These are phyloP conservation scores for Solanum tarijense DNA, from an alignment of 257 asterid genomes.

Conservation along the genomic window DNA sequence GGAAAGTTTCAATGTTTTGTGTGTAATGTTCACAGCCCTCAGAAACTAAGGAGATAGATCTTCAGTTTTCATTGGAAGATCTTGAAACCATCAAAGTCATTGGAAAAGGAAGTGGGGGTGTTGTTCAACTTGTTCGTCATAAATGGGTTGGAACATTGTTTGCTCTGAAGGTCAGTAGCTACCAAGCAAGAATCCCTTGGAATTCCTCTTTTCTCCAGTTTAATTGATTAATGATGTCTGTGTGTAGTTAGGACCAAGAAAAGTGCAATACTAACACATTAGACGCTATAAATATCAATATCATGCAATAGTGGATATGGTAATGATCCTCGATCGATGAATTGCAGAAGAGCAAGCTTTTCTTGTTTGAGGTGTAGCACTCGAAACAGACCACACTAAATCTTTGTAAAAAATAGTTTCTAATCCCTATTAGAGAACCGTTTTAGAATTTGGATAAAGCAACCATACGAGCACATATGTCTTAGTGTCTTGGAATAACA, in stretches of 20 bases:
- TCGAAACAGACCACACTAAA: background rate
- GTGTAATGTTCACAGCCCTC: constrained; percentile 36
- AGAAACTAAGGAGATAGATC: constrained; percentile 65
- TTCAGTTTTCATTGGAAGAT: constrained; percentile 85
- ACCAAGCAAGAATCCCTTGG: background rate
- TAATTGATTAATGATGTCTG: background rate
- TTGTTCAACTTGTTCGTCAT: constrained; percentile 96
- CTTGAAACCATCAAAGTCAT: constrained; percentile 94
- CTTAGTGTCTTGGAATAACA: background rate
- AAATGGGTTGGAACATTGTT: constrained; percentile 91
- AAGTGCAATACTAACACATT: background rate
- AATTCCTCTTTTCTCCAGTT: background rate
- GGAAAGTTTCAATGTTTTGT: background rate
- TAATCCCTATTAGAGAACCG: background rate
- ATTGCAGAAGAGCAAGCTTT: background rate
- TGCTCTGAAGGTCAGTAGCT: constrained; percentile 72
- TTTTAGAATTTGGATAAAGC: background rate
- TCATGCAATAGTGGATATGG: background rate
- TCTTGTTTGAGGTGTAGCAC: background rate
- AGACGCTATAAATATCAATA: background rate
- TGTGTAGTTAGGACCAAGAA: background rate
- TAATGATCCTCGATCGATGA: background rate
- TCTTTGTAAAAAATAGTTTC: background rate
- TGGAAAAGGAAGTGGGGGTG: constrained; percentile 98
- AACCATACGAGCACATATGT: background rate